These are phyloP conservation scores for Rhizopus sp. DNA, from an alignment of 371 early-diverging fungal genomes.

Conservation along the genomic window DNA sequence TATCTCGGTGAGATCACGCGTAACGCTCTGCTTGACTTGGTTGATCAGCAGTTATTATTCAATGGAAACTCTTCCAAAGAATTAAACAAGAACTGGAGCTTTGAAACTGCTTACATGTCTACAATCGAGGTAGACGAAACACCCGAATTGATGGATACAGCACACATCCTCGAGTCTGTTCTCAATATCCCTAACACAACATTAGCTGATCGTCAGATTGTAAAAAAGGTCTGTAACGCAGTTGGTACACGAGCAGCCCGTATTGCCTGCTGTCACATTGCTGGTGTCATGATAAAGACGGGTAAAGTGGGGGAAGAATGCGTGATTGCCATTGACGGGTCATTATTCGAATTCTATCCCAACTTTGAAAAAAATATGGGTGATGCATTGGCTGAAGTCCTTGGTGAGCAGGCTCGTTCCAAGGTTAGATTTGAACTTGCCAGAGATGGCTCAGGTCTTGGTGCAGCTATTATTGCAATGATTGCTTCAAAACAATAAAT, in stretches of 20 bases:
- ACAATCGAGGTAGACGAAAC: conserved; percentile 84
- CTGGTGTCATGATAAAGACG: conserved; percentile 71
- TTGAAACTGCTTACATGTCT: conserved; percentile 92
- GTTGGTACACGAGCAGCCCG: conserved; percentile 90
- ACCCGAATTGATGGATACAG: conserved; percentile 63
- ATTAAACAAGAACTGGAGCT: conserved; percentile 76
- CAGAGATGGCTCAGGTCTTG: conserved; percentile 51
- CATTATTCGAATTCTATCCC: conserved; percentile 90
- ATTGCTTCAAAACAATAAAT: conserved; percentile 32
- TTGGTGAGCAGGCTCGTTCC: conserved; percentile 59
- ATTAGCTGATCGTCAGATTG: conserved; percentile 78
- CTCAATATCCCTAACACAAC: conserved; percentile 70
- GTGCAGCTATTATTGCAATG: conserved; percentile 56
- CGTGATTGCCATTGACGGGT: conserved; percentile 80
- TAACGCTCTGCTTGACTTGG: conserved; percentile 69
- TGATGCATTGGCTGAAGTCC: conserved; percentile 66
- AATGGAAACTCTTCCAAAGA: conserved; percentile 65
- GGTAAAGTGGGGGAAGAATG: conserved; percentile 56
- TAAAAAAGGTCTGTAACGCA: conserved; percentile 75
- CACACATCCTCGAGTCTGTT: conserved; percentile 76
- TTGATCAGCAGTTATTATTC: conserved; percentile 46
- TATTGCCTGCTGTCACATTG: conserved; percentile 79
- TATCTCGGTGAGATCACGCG: conserved; percentile 83
- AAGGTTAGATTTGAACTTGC: conserved; percentile 45
- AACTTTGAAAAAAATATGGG: conserved; percentile 80